A percentile compares a stretch with the other conserved stretches of the same genome.
Evolutionary conservation across 2,329 filamentous ascomycete genomes (phyloP).

Genomic region (Emergomyces orientalis): DNA sequence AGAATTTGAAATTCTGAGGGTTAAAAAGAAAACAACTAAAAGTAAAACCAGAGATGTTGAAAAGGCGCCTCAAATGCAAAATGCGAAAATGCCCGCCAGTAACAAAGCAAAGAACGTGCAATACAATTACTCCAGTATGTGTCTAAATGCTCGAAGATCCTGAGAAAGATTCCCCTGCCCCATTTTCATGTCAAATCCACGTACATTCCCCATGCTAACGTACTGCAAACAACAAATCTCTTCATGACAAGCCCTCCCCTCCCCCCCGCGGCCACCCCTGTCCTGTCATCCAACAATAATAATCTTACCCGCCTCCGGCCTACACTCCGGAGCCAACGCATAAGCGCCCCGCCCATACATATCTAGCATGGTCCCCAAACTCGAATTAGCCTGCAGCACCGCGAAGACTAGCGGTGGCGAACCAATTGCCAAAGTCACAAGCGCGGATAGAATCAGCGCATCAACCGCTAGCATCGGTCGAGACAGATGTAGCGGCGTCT

Average conservation of each 20-base stretch:
- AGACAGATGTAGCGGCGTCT: slow-evolving; percentile 5
- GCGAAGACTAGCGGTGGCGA: slow-evolving; percentile 5
- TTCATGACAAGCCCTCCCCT: too few relatives aligned
- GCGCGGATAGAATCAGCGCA: slow-evolving; percentile 3
- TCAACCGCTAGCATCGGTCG: slow-evolving; percentile 3
- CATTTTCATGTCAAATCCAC: neutral
- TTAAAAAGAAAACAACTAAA: neutral
- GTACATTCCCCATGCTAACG: neutral
- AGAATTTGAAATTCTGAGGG: neutral
- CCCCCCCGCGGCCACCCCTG: too few relatives aligned
- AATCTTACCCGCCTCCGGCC: neutral
- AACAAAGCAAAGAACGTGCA: neutral
- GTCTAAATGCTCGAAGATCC: neutral
- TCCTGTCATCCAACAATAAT: slow-evolving; percentile 5
- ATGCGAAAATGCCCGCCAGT: neutral
- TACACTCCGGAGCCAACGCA: slow-evolving; percentile 4
- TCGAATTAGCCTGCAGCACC: neutral
- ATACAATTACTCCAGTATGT: neutral
- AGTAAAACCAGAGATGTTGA: neutral
- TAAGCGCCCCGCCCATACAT: slow-evolving; percentile 1
- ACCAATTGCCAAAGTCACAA: slow-evolving; percentile 1
- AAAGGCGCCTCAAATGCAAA: neutral
- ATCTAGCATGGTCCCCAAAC: neutral
- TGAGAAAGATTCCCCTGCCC: neutral
- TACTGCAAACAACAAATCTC: neutral